These are phyloP conservation scores for Sclerotinia sclerotiorum DNA, from an alignment of 2,329 filamentous ascomycete species.

Conservation along the genomic window DNA sequence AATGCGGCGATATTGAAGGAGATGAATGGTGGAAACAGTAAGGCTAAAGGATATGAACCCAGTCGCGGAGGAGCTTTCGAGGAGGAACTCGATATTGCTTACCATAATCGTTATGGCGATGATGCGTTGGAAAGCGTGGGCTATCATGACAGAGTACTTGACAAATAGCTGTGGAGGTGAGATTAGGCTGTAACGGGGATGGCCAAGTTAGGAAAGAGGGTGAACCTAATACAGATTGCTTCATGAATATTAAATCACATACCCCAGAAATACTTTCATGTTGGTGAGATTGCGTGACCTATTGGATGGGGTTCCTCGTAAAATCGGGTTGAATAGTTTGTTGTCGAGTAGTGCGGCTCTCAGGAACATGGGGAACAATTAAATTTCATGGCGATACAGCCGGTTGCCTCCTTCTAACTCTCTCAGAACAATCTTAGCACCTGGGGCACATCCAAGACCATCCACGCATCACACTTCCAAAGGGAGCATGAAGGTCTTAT, in stretches of 20 bases:
- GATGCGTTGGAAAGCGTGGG: slow-evolving; percentile 15
- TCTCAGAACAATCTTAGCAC: too few relatives aligned
- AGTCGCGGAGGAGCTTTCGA: slow-evolving; percentile 6
- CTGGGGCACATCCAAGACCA: not conserved
- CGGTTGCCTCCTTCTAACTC: not conserved
- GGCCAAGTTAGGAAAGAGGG: not conserved
- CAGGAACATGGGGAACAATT: not conserved
- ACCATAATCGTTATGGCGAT: slow-evolving; percentile 35
- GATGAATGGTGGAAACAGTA: slow-evolving; percentile 26
- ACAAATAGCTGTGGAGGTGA: not conserved
- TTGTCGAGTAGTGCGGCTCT: not conserved
- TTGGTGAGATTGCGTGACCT: not conserved
- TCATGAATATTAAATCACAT: not conserved
- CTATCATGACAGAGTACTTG: slow-evolving; percentile 10
- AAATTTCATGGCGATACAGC: not conserved
- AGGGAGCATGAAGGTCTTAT: not conserved
- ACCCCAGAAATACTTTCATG: not conserved
- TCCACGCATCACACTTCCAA: not conserved
- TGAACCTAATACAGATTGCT: not conserved
- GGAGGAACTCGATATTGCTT: slow-evolving; percentile 33
- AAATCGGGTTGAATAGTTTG: not conserved
- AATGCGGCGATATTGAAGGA: slow-evolving; percentile 28
- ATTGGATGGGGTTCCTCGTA: not conserved
- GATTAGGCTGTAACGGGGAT: not conserved
- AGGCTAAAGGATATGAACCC: slow-evolving; percentile 30